Base-by-base conservation (phyloP, 2,329 filamentous ascomycete species). In the Xylariales sp. region DNA sequence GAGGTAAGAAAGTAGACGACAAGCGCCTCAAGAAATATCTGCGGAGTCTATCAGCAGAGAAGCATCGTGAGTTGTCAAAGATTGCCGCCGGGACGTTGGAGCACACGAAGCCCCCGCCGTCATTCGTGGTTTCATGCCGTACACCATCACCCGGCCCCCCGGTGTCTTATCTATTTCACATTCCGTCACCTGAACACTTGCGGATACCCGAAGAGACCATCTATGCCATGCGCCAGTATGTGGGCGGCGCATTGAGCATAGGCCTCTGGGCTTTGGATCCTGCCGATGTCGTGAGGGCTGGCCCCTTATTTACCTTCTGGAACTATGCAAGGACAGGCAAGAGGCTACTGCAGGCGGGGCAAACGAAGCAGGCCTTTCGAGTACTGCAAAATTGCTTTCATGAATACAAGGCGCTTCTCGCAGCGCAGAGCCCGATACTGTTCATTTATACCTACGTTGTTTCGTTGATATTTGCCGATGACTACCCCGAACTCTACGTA, bases 281-380 rank as follows among this genome's bases (percentile, higher is more conserved):
- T 11, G 7, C 8, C 14, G 14, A 4, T 4, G 16, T 29, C 15
- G 12, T 39, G n/a, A 15, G 36, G 19, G 36, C 22, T 9, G 36
- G 24, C 5, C 12, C n/a, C 8, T 15, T 39, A 14, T 31, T 39
- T 3, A 20, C 4, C 36, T 39, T 29, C 11, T 39, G 27, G 22
- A 39, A 39, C 18, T 15, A 29, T 5, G 27, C 10, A 5, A 18
- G 8, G 7, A 21, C 16, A 6, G 22, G 5, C 11, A 29, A 16
- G 15, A 31, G 18, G 24, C 12, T 39, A n/a, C 16, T 39, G 12
- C 16, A 20, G 12, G 11, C 12, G 6, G 36, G 36, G 6, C 22
- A 39, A 19, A 39, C 36, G 2, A 39, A 39, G 14, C 25, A 28
- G n/a, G 36, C 36, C n/a, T 39, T 39, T 15, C 22, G 18, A n/a